Evolutionary conservation across 108 stramenopile species (phyloP).

Genomic region (Conticribra guillardii): DNA sequence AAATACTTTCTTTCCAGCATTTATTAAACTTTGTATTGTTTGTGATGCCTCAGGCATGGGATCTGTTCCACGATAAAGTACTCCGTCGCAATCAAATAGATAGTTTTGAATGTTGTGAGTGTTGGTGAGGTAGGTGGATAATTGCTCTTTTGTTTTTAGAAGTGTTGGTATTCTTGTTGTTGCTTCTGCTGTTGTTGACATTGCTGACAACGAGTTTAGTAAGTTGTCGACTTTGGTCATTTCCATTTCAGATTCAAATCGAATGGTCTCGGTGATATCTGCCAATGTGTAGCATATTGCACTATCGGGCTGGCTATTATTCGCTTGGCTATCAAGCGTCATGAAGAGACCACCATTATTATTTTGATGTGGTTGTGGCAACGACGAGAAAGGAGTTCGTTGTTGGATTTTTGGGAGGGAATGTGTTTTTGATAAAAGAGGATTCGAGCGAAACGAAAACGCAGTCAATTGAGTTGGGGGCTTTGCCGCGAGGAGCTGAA

Average conservation of each 20-base stretch:
- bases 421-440: no score
- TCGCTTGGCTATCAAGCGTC: no score
- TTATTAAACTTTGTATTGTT: constrained; percentile 53
- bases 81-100: constrained; percentile 90
- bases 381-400: no score
- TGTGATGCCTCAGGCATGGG: constrained; percentile 64
- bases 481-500: no score
- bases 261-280: constrained; percentile 41
- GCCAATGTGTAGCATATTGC: constrained; percentile 7
- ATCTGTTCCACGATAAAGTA: constrained; percentile 76
- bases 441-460: no score
- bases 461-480: no score
- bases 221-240: constrained; percentile 16
- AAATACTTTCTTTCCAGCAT: constrained; percentile 63
- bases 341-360: no score
- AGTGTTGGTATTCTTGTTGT: constrained; percentile 18
- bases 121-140: constrained; percentile 34
- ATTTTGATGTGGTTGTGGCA: no score
- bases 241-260: constrained; percentile 31
- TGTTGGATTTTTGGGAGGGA: no score
- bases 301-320: no score
- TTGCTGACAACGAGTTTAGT: constrained; percentile 4
- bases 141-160: constrained; percentile 39
- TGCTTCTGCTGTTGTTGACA: background rate
- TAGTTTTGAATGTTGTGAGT: constrained; percentile 60